phyloP scores from a whole-genome alignment of 2,329 filamentous ascomycete genomes.

The Herpotrichia juniperi region DNA sequence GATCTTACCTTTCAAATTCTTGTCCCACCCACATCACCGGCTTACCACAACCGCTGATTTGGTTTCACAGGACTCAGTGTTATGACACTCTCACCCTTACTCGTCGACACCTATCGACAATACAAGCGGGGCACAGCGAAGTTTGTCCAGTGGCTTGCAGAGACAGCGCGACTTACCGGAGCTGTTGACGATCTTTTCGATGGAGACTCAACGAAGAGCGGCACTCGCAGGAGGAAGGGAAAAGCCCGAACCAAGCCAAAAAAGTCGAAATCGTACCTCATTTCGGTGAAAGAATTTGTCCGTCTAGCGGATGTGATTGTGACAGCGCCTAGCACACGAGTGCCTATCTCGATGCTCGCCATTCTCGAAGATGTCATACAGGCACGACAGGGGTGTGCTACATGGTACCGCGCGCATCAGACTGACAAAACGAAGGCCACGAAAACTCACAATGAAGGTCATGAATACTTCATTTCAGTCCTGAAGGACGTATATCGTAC shows the following conservation, averaged over 20 bases:
- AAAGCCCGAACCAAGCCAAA: not conserved
- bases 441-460: slow-evolving; percentile 11
- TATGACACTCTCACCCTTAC: slow-evolving; percentile 2
- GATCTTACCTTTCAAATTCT: not conserved
- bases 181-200: slow-evolving; percentile 12
- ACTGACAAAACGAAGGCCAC: not conserved
- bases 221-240: not conserved
- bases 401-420: slow-evolving; percentile 16
- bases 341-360: slow-evolving; percentile 10
- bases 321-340: not conserved
- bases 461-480: slow-evolving; percentile 15
- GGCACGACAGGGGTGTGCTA: slow-evolving; percentile 16
- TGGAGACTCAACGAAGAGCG: not conserved
- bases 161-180: slow-evolving; percentile 14
- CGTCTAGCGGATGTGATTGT: slow-evolving; percentile 10
- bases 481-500: not conserved
- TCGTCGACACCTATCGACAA: slow-evolving; percentile 11
- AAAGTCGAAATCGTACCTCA: not conserved
- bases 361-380: slow-evolving; percentile 18
- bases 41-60: not conserved
- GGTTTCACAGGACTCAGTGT: not conserved
- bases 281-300: slow-evolving; percentile 6
- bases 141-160: slow-evolving; percentile 20
- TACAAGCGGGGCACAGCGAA: slow-evolving; percentile 14
- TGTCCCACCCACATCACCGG: not conserved